These are phyloP conservation scores for Serendipita indica DNA, from an alignment of 768 basidiomycete genomes.

Conservation along the genomic window DNA sequence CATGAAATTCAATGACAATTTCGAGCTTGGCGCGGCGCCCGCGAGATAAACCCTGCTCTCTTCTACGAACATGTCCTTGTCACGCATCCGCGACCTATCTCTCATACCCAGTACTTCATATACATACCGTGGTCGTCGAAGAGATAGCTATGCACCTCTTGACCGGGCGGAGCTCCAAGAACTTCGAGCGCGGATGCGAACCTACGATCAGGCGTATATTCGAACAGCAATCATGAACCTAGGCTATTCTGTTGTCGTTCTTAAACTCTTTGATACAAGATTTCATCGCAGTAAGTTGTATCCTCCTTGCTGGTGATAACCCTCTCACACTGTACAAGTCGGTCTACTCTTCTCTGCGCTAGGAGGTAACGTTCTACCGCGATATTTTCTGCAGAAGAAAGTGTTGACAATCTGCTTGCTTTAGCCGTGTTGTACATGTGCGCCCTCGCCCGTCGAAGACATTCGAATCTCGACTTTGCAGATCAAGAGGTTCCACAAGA, in stretches of 20 bases:
- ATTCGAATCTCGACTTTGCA: constrained; percentile 67
- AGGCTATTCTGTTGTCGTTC: constrained; percentile 56
- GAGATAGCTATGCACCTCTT: constrained; percentile 15
- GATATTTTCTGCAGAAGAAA: not conserved
- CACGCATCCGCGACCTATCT: constrained; percentile 1
- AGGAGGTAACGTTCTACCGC: constrained; percentile 15
- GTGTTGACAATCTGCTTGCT: not conserved
- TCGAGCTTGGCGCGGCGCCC: not conserved
- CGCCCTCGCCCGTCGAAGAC: constrained; percentile 45
- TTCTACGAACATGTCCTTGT: not conserved
- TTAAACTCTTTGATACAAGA: constrained; percentile 61
- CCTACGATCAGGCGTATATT: constrained; percentile 70
- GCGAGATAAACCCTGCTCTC: not conserved
- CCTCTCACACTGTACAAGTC: constrained; percentile 15
- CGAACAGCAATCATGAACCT: constrained; percentile 62
- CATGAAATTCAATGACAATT: not conserved
- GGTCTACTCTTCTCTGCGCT: constrained; percentile 26
- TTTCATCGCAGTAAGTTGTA: constrained; percentile 53
- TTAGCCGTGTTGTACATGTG: constrained; percentile 40
- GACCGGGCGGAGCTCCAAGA: constrained; percentile 36
- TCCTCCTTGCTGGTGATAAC: not conserved
- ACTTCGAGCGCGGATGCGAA: constrained; percentile 63
- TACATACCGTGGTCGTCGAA: not conserved
- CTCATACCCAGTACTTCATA: not conserved
- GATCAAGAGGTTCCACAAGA: constrained; percentile 26